Conservation (phyloP, 805 yeast genomes). For the Kuraishia cidri region DNA sequence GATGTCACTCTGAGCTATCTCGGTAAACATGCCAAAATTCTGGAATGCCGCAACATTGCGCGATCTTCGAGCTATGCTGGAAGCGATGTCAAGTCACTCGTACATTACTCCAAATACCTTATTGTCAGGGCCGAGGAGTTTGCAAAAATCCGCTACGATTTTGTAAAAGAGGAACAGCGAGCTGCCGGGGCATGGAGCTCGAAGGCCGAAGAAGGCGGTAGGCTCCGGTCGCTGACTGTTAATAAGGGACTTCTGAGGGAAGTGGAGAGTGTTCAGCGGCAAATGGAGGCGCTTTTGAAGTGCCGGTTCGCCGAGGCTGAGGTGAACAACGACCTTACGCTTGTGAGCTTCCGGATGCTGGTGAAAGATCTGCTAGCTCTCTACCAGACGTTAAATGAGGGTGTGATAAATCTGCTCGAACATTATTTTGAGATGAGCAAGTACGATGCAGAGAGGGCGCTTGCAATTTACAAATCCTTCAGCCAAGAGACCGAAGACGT, state of each 20-base stretch:
- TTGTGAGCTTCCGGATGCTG: conserved; percentile 78
- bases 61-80: conserved; percentile 20
- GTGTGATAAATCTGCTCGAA: conserved; percentile 87
- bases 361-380: conserved; percentile 84
- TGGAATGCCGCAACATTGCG: conserved; percentile 37
- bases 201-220: conserved; percentile 39
- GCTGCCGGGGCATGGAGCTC: conserved; percentile 22
- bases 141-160: conserved; percentile 59
- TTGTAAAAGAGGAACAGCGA: conserved; percentile 55
- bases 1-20: conserved; percentile 67
- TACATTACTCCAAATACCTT: conserved; percentile 67
- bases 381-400: conserved; percentile 89
- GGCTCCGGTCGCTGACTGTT: conserved; percentile 55
- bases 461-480: conserved; percentile 75
- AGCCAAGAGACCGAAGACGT: conserved; percentile 83
- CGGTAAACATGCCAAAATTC: conserved; percentile 48
- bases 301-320: conserved; percentile 76
- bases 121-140: conserved; percentile 61
- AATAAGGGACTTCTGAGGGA: conserved; percentile 80
- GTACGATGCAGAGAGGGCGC: conserved; percentile 78
- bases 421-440: conserved; percentile 91
- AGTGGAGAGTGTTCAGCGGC: conserved; percentile 76
- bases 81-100: conserved; percentile 45
- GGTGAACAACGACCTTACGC: conserved; percentile 72
- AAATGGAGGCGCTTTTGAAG: conserved; percentile 64